phyloP scores from a whole-genome alignment of 1,139 yeast genomes.

The Debaryomycetaceae sp. region DNA sequence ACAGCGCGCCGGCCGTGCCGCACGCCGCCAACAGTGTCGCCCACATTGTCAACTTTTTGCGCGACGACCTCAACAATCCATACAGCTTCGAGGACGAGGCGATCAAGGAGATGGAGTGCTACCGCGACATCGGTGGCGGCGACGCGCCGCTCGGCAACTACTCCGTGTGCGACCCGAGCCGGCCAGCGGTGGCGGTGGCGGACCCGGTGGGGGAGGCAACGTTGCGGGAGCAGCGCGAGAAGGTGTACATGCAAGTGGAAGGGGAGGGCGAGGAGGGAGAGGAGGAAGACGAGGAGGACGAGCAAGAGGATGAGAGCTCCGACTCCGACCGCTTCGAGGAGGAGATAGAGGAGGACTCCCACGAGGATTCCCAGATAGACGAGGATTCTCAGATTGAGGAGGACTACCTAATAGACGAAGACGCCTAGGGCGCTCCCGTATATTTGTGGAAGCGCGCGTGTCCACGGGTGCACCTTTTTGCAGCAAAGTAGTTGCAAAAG shows the following conservation, averaged over 20 bases:
- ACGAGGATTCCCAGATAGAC: too few relatives aligned
- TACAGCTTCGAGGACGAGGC: conserved; percentile 54
- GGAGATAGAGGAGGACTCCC: conserved; percentile 12
- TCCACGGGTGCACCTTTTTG: too few relatives aligned
- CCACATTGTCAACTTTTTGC: conserved; percentile 50
- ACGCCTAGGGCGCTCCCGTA: too few relatives aligned
- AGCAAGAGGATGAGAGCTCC: conserved; percentile 12
- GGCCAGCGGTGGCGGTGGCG: not conserved
- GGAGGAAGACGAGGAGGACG: conserved; percentile 5
- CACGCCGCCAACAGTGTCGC: conserved; percentile 42
- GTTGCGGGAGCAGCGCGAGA: conserved; percentile 4
- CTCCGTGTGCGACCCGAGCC: not conserved
- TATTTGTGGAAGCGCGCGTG: too few relatives aligned
- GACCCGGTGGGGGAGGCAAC: not conserved
- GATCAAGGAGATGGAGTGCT: conserved; percentile 32
- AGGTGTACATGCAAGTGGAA: conserved; percentile 4
- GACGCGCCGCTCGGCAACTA: too few relatives aligned
- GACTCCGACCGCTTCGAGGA: conserved; percentile 14
- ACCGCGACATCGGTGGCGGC: conserved; percentile 25
- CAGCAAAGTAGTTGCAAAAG: too few relatives aligned
- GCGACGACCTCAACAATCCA: conserved; percentile 62
- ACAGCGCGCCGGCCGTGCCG: conserved; percentile 45
- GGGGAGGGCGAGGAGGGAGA: conserved; percentile 10
- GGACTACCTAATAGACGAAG: too few relatives aligned
- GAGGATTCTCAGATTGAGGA: too few relatives aligned